A percentile compares a stretch with the other conserved stretches of the same genome.
Conservation (phyloP, 208 protist genomes). For the Naegleria gruberi region DNA sequence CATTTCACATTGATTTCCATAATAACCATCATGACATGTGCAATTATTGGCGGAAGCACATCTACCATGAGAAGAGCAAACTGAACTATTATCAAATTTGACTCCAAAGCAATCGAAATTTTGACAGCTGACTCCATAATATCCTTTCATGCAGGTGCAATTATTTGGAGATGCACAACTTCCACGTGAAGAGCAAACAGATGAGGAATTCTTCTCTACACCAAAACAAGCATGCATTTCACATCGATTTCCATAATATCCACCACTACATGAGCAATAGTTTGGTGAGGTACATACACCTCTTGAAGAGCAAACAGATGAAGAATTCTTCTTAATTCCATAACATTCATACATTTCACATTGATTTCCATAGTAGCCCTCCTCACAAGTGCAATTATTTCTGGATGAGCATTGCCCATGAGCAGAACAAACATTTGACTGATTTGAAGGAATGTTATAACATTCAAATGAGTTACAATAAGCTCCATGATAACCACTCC, state of each 20-base stretch:
- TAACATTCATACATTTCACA: neutral
- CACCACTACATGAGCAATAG: neutral
- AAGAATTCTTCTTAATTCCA: neutral
- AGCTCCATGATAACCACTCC: no score
- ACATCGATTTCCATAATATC: neutral
- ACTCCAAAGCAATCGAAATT: neutral
- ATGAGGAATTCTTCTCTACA: neutral
- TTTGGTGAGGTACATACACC: neutral
- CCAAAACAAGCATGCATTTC: neutral
- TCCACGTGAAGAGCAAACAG: neutral
- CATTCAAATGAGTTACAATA: no score
- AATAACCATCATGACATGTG: neutral
- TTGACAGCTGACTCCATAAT: neutral
- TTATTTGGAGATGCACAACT: neutral
- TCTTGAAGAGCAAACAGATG: neutral
- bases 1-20: no score
- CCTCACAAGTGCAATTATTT: no score
- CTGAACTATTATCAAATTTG: neutral
- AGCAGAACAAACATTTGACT: no score
- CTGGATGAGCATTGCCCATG: no score
- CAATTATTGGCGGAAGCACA: neutral
- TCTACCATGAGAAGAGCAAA: neutral
- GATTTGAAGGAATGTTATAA: no score
- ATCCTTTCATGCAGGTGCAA: neutral
- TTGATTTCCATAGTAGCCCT: no score